Base-by-base conservation (phyloP, 305 asterid genomes). In the Fraxinus albicans region DNA sequence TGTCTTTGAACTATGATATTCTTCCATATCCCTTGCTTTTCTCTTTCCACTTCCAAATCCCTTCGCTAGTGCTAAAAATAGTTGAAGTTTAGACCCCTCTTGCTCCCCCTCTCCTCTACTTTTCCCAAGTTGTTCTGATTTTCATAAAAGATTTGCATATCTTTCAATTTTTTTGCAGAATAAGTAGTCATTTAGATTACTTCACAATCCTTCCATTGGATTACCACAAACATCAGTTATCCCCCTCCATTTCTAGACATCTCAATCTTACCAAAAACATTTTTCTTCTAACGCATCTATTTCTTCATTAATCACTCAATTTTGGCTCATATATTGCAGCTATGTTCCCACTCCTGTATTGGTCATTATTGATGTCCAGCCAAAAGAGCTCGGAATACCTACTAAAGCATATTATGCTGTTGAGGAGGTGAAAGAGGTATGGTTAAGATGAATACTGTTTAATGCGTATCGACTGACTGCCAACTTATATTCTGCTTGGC, bases 371-470 rank as follows among this genome's bases (percentile, higher is more conserved):
- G 98, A 95, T 81, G 97, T 95, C 50, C 97, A 94, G 84, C 98
- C 99, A 7, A 90, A 90, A 83, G 99, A 95, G 87, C 92, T 92
- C 8, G 99, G 99, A 75, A 95, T 95, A 78, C 99, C 99, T 42
- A 91, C 97, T 76, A 95, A 95, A 91, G 98, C 99, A 40, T 95
- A 95, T 89, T 95, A 93, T 82, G 98, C 99, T 19, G 96, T 95
- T 60, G 99, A 95, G 89, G 99, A 95, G 88, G 99, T 95, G 84
- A 95, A 95, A 89, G 99, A 94, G 97, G 98, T 95, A 83, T 17
- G 58, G 29, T 50, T 58, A 67, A 76, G 77, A 19, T 53, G 63
- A 36, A 47, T 23, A 3, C 60, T 4, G 17, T 40, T 77, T 10
- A 82, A 80, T 42, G 33, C 9, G n/a, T 80, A 31, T 67, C 75